Evolutionary conservation across 2,329 filamentous ascomycete species (phyloP).

Genomic region (Zalaria sp.): DNA sequence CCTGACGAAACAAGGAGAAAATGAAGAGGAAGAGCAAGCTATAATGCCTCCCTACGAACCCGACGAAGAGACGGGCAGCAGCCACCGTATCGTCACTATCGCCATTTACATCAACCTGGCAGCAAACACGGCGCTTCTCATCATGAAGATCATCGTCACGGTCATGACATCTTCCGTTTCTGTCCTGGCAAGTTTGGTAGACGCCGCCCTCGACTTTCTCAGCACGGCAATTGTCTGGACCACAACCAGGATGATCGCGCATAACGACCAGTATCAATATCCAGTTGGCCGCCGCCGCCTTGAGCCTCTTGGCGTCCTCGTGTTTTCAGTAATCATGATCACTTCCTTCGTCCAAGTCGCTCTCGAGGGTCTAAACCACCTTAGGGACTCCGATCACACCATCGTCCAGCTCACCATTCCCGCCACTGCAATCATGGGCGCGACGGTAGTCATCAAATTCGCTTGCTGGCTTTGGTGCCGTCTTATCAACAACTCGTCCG

Average conservation of each 20-base stretch:
- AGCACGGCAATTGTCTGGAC: constrained; percentile 70
- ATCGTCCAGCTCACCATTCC: constrained; percentile 61
- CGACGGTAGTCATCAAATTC: constrained; percentile 70
- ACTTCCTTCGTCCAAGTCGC: constrained; percentile 70
- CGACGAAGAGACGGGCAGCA: constrained; percentile 58
- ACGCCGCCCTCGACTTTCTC: constrained; percentile 67
- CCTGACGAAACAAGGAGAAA: constrained; percentile 32
- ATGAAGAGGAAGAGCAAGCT: constrained; percentile 28
- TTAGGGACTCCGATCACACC: constrained; percentile 45
- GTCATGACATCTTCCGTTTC: constrained; percentile 68
- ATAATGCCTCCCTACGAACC: constrained; percentile 53
- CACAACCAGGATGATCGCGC: constrained; percentile 60
- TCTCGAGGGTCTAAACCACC: constrained; percentile 52
- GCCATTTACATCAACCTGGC: constrained; percentile 78
- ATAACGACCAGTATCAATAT: constrained; percentile 60
- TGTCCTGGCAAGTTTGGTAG: constrained; percentile 65
- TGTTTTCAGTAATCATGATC: constrained; percentile 78
- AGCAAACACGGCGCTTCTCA: constrained; percentile 62
- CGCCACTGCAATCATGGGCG: constrained; percentile 66
- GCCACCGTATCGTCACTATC: constrained; percentile 62
- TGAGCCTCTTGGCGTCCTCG: constrained; percentile 66
- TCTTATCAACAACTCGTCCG: constrained; percentile 70
- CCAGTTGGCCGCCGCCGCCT: constrained; percentile 64
- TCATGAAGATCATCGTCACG: constrained; percentile 64
- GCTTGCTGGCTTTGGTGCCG: constrained; percentile 80